phyloP scores from a whole-genome alignment of 2,329 filamentous ascomycete genomes.

The Tympanopsis confertula region DNA sequence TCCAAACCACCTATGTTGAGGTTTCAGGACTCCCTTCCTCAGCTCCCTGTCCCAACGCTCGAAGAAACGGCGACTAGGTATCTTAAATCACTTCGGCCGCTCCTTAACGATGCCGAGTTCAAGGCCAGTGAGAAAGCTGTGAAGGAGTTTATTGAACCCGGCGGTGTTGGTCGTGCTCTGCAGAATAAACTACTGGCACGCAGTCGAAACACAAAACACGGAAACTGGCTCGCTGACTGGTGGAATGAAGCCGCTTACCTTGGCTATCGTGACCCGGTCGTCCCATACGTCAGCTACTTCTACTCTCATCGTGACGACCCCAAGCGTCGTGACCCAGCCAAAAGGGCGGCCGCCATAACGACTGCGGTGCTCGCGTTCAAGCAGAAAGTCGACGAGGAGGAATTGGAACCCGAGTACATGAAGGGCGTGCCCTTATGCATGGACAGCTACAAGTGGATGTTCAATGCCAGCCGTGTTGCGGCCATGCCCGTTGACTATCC shows the following conservation, averaged over 20 bases:
- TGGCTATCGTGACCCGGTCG: constrained; percentile 83
- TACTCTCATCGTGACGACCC: constrained; percentile 96
- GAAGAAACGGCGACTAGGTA: constrained; percentile 74
- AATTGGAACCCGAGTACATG: constrained; percentile 96
- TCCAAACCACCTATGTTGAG: constrained; percentile 74
- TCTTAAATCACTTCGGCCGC: constrained; percentile 66
- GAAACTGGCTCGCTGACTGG: constrained; percentile 97
- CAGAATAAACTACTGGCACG: constrained; percentile 78
- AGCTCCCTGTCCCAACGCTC: constrained; percentile 68
- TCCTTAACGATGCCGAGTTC: constrained; percentile 59
- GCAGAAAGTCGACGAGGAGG: constrained; percentile 71
- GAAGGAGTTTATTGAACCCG: constrained; percentile 77
- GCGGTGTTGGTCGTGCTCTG: constrained; percentile 68
- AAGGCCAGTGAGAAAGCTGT: constrained; percentile 71
- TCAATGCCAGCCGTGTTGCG: constrained; percentile 81
- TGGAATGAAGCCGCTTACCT: constrained; percentile 96
- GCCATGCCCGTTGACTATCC: constrained; percentile 73
- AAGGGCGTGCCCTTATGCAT: constrained; percentile 95
- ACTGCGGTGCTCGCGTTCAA: constrained; percentile 87
- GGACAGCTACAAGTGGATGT: constrained; percentile 99
- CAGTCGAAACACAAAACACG: constrained; percentile 66
- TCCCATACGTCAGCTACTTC: constrained; percentile 98
- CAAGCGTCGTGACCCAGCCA: constrained; percentile 73
- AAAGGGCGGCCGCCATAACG: constrained; percentile 83
- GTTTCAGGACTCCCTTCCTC: constrained; percentile 75